phyloP scores from a whole-genome alignment of 495 filamentous ascomycete species.

The Aspergillus asperescens region DNA sequence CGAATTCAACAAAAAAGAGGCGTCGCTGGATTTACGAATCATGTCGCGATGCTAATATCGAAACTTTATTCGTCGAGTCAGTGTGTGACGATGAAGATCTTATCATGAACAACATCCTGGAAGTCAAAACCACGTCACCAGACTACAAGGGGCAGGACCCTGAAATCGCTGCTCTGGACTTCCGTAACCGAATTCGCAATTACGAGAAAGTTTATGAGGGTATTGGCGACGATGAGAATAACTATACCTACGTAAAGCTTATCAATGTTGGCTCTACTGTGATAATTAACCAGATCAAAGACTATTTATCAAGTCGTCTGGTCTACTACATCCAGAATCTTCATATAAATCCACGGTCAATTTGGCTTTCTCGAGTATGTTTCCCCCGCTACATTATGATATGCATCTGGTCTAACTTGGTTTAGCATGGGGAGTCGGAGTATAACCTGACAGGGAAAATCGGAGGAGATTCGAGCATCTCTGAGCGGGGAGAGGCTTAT shows the following conservation, averaged over 20 bases:
- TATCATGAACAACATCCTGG: slow-evolving; percentile 95
- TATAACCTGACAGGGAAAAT: slow-evolving; percentile 86
- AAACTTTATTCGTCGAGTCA: slow-evolving; percentile 91
- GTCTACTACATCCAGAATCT: slow-evolving; percentile 99
- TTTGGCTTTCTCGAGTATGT: slow-evolving; percentile 91
- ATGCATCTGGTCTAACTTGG: background rate
- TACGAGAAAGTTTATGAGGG: slow-evolving; percentile 96
- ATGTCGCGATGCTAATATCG: slow-evolving; percentile 66
- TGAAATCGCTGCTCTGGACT: slow-evolving; percentile 81
- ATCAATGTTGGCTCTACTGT: slow-evolving; percentile 94
- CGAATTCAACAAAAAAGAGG: slow-evolving; percentile 86
- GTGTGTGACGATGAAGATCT: slow-evolving; percentile 91
- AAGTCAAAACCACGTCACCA: slow-evolving; percentile 94
- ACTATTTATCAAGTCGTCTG: slow-evolving; percentile 91
- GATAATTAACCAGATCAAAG: slow-evolving; percentile 94
- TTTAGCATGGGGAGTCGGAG: slow-evolving; percentile 85
- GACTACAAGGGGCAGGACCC: slow-evolving; percentile 95
- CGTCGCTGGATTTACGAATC: slow-evolving; percentile 84
- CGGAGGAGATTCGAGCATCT: slow-evolving; percentile 85
- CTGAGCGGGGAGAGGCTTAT: slow-evolving; percentile 80
- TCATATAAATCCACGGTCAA: slow-evolving; percentile 93
- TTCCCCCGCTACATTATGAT: slow-evolving; percentile 14
- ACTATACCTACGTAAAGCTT: slow-evolving; percentile 90
- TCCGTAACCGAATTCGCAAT: slow-evolving; percentile 88
- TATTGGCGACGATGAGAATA: slow-evolving; percentile 76